Percentiles rank a stretch among this genome's conserved stretches.
phyloP scores from a whole-genome alignment of 768 basidiomycete genomes.

The Tephrocybe sp. region DNA sequence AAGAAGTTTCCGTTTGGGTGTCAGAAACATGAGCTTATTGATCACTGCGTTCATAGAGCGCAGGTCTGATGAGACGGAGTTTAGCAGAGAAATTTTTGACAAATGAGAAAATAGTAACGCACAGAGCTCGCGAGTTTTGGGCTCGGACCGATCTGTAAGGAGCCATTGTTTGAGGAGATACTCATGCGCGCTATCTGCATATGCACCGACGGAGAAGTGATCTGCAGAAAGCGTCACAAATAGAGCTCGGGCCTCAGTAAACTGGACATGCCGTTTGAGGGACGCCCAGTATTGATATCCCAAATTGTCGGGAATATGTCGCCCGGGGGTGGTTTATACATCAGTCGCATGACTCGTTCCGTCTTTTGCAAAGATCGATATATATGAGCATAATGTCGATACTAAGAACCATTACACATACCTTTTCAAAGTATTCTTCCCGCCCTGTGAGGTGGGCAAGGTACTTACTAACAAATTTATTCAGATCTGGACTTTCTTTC shows the following conservation, averaged over 20 bases:
- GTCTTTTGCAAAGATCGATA: constrained; percentile 31
- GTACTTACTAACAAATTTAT: constrained; percentile 53
- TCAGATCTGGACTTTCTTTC: not conserved
- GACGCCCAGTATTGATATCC: constrained; percentile 41
- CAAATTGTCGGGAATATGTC: constrained; percentile 59
- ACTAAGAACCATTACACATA: constrained; percentile 4
- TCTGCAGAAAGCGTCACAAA: constrained; percentile 22
- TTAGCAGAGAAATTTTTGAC: constrained; percentile 24
- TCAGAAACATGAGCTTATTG: constrained; percentile 51
- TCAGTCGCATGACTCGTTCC: constrained; percentile 44
- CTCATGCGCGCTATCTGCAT: constrained; percentile 66
- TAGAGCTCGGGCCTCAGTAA: not conserved
- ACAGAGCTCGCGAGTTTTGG: constrained; percentile 55
- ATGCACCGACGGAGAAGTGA: constrained; percentile 50
- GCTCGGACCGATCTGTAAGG: constrained; percentile 51
- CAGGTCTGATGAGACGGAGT: constrained; percentile 30
- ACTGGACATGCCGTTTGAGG: constrained; percentile 37
- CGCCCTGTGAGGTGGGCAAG: constrained; percentile 75
- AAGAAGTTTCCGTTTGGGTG: constrained; percentile 49
- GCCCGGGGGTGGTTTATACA: constrained; percentile 41
- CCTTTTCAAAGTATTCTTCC: constrained; percentile 53
- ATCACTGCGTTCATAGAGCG: constrained; percentile 48
- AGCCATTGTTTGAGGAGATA: constrained; percentile 71
- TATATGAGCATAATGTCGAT: not conserved
- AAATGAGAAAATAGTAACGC: constrained; percentile 30